These are phyloP conservation scores for Aspergillus transmontanensis DNA, from an alignment of 2,329 filamentous ascomycete genomes.

Conservation along the genomic window DNA sequence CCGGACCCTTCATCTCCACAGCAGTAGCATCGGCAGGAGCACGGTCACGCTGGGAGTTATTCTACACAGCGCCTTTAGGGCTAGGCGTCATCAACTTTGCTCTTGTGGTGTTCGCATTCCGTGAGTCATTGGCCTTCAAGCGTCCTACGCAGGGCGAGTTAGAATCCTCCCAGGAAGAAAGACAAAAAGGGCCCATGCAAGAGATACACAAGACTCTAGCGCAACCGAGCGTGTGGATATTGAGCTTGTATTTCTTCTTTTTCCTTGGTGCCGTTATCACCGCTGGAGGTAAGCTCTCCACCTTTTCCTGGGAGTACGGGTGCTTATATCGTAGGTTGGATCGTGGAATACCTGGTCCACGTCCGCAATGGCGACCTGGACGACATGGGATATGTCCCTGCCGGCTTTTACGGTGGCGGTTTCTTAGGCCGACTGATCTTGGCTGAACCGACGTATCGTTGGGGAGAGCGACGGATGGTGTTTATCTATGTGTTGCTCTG, in stretches of 20 bases:
- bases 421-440: conserved; percentile 60
- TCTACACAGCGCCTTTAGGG: conserved; percentile 59
- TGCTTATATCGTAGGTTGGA: conserved; percentile 54
- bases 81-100: conserved; percentile 55
- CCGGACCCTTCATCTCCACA: conserved; percentile 59
- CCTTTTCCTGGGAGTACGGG: too few species aligned
- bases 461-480: conserved; percentile 62
- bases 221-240: conserved; percentile 52
- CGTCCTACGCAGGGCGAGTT: neutral
- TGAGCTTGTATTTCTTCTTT: conserved; percentile 67
- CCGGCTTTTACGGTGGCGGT: conserved; percentile 61
- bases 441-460: conserved; percentile 61
- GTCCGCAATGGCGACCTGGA: conserved; percentile 60
- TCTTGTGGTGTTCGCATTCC: conserved; percentile 53
- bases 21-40: conserved; percentile 48
- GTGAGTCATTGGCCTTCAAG: conserved; percentile 37
- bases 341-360: conserved; percentile 65
- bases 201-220: conserved; percentile 30
- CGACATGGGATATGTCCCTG: conserved; percentile 63
- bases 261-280: conserved; percentile 60
- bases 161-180: neutral
- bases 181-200: conserved; percentile 14
- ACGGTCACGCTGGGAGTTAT: conserved; percentile 54
- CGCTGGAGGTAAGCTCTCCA: conserved; percentile 40
- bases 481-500: conserved; percentile 56